Percentiles rank a stretch among this genome's conserved stretches.
These are phyloP conservation scores for Neckera pumila DNA, from an alignment of 225 moss, liverwort and hornwort genomes.

Conservation along the genomic window DNA sequence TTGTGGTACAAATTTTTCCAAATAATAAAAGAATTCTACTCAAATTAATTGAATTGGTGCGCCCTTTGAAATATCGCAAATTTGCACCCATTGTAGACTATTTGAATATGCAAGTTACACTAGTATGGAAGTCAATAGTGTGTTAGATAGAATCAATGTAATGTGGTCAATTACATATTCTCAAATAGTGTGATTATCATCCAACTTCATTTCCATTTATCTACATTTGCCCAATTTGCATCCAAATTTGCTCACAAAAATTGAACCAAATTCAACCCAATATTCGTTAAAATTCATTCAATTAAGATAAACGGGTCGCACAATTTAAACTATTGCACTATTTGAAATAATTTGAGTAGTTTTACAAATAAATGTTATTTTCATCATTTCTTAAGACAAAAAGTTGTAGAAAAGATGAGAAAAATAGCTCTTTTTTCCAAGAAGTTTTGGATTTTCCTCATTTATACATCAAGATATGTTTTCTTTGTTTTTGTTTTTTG, in stretches of 20 bases:
- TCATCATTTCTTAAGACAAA: not conserved
- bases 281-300: not conserved
- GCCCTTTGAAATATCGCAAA: accelerated
- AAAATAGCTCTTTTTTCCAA: not conserved
- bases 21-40: too few species aligned
- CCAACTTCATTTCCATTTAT: too few species aligned
- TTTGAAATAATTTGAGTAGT: accelerated
- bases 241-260: not conserved
- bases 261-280: not conserved
- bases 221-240: not conserved
- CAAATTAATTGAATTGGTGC: not conserved
- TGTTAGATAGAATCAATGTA: too few species aligned
- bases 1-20: not conserved
- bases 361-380: not conserved
- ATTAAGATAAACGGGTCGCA: not conserved
- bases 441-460: not conserved
- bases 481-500: not conserved
- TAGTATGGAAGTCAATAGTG: too few species aligned
- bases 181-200: not conserved
- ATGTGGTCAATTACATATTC: not conserved
- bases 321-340: not conserved
- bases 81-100: not conserved
- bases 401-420: too few species aligned
- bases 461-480: accelerated
- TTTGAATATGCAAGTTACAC: not conserved